Base-by-base conservation (phyloP, 495 filamentous ascomycete genomes). In the Neurospora sublineolata region DNA sequence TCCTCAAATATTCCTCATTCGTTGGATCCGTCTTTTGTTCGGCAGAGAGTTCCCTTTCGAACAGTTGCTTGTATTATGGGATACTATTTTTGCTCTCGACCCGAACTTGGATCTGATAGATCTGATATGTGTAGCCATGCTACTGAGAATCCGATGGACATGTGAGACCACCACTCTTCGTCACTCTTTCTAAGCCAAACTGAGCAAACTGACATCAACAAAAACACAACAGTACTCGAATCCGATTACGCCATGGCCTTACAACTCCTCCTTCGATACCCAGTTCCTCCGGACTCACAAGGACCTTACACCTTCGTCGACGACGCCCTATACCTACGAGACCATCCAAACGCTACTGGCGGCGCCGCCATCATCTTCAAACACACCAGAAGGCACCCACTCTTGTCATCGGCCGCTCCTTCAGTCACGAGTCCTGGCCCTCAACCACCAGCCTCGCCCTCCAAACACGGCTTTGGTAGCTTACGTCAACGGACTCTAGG, bases 1-100 rank as follows among this genome's bases (percentile, higher is more conserved):
- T n/a, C 96, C 95, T 3, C 95, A 99, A 74, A 91, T 99, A 64
- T 99, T 98, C 78, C 81, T 99, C 39, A 97, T 97, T 74, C 93
- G 95, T 67, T 99, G 95, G 95, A 91, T 98, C 70, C 88, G 95
- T 30, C 88, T 99, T 2, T 80, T 99, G 0, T 99, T 97, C 77
- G 93, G 94, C 52, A 87, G 95, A 69, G 95, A 98, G 82, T 97
- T 98, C 72, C 87, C 91, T 1, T 96, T 97, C 70, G 88, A 95
- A 41, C 89, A 96, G 75, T 83, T 93, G 67, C 85, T 99, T 6
- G 79, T 86, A 46, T 86, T 98, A 70, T 99, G 95, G 95, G 95
- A 99, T 83, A 82, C 88, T 4, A 82, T 99, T 4, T 97, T 99
- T 78, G 93, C 95, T 0, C 89, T 95, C 77, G 94, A 97, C 73